Conservation (phyloP, 768 basidiomycete species). For the Nevesoporus exiguus region DNA sequence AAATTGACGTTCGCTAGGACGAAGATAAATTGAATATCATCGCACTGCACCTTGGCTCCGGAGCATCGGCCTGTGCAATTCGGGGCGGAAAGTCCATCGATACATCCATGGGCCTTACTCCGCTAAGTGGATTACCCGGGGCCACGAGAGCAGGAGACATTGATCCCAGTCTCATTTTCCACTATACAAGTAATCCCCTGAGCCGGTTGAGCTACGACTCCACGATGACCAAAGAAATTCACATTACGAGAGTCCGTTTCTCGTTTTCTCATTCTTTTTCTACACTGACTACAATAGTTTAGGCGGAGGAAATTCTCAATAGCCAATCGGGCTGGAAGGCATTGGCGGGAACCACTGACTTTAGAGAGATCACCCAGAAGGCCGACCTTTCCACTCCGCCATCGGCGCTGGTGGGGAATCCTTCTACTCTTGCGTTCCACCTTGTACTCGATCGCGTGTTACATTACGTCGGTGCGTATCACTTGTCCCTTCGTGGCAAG, state of each 20-base stretch:
- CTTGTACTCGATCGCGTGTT: constrained; percentile 75
- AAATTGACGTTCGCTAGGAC: constrained; percentile 29
- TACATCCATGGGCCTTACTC: constrained; percentile 91
- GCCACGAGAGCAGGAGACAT: constrained; percentile 81
- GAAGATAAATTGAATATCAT: constrained; percentile 64
- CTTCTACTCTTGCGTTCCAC: constrained; percentile 65
- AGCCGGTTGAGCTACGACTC: constrained; percentile 51
- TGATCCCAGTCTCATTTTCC: constrained; percentile 87
- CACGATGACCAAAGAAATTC: constrained; percentile 42
- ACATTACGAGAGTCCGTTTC: constrained; percentile 46
- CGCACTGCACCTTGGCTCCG: constrained; percentile 86
- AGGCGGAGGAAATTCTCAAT: constrained; percentile 75
- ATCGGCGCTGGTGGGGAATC: constrained; percentile 30
- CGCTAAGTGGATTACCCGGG: constrained; percentile 83
- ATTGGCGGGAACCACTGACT: constrained; percentile 79
- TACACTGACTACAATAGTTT: constrained; percentile 3
- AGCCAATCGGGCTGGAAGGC: constrained; percentile 76
- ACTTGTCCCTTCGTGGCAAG: constrained; percentile 61
- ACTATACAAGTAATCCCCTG: constrained; percentile 55
- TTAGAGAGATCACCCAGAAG: constrained; percentile 58
- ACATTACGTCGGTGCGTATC: constrained; percentile 70
- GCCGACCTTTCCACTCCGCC: constrained; percentile 29
- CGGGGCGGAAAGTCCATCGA: constrained; percentile 70
- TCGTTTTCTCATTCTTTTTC: neutral
- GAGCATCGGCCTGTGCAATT: constrained; percentile 81